phyloP scores from a whole-genome alignment of 768 basidiomycete genomes.

The Hericium coralloides region DNA sequence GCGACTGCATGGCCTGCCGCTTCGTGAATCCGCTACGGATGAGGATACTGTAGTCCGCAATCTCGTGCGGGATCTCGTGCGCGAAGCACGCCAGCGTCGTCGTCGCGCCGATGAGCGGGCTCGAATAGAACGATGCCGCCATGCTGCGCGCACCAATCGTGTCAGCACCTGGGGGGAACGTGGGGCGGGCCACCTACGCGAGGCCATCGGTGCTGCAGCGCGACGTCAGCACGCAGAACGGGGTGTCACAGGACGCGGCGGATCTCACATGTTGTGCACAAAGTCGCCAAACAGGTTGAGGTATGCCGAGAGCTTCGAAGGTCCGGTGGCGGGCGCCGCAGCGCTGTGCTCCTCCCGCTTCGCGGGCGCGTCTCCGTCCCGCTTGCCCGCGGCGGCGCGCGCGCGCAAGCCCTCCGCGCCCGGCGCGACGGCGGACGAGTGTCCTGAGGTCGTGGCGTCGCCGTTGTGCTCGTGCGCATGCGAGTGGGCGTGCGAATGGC shows the following conservation, averaged over 20 bases:
- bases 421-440: constrained; percentile 38
- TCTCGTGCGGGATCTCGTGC: constrained; percentile 94
- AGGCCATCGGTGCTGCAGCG: constrained; percentile 77
- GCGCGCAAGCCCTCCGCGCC: constrained; percentile 38
- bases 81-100: constrained; percentile 94
- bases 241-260: constrained; percentile 7
- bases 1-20: constrained; percentile 86
- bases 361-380: constrained; percentile 17
- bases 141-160: constrained; percentile 41
- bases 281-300: constrained; percentile 91
- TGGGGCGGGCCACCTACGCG: constrained; percentile 44
- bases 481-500: constrained; percentile 55
- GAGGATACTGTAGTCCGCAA: constrained; percentile 94
- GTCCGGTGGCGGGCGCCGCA: constrained; percentile 30
- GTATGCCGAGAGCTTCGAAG: constrained; percentile 84
- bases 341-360: constrained; percentile 15
- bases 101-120: constrained; percentile 86
- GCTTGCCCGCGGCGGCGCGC: constrained; percentile 11
- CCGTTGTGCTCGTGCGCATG: constrained; percentile 32
- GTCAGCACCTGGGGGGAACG: constrained; percentile 4
- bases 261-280: constrained; percentile 80
- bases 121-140: constrained; percentile 97
- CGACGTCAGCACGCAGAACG: constrained; percentile 13
- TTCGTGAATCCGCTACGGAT: constrained; percentile 88
- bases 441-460: constrained; percentile 13